Evolutionary conservation across 1,284 basidiomycete genomes (phyloP).

Genomic region (Somion occarium): DNA sequence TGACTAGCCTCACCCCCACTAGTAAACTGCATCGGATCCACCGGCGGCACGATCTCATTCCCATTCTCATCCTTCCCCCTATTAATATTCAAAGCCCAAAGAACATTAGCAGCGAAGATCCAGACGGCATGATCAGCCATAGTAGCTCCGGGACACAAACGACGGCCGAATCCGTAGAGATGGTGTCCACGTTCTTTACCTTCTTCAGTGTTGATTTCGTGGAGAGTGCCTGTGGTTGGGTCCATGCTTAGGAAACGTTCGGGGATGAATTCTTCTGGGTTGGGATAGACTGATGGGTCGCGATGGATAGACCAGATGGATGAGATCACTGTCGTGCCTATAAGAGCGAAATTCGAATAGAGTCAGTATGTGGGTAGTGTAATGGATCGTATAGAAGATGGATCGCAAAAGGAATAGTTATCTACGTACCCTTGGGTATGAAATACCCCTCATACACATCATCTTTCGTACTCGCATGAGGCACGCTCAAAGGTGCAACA

Average conservation of each 20-base stretch:
- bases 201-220: too few relatives aligned
- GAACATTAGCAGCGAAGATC: constrained; percentile 13
- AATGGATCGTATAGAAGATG: too few relatives aligned
- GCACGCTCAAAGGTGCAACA: constrained; percentile 19
- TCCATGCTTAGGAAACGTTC: constrained; percentile 1
- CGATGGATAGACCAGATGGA: not conserved
- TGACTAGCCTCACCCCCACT: too few relatives aligned
- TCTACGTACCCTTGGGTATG: constrained; percentile 17
- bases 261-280: constrained; percentile 3
- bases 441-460: constrained; percentile 20
- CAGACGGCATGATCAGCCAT: constrained; percentile 16
- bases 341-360: not conserved
- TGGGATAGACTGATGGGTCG: constrained; percentile 1
- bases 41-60: too few relatives aligned
- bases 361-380: not conserved
- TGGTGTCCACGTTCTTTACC: too few relatives aligned
- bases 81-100: constrained; percentile 17
- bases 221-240: not conserved
- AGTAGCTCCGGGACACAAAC: too few relatives aligned
- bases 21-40: too few relatives aligned
- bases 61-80: constrained; percentile 12
- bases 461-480: constrained; percentile 4
- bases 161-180: constrained; percentile 3
- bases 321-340: too few relatives aligned
- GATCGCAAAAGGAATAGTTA: not conserved